phyloP scores from a whole-genome alignment of 768 basidiomycete genomes.

The Suillus luteus region DNA sequence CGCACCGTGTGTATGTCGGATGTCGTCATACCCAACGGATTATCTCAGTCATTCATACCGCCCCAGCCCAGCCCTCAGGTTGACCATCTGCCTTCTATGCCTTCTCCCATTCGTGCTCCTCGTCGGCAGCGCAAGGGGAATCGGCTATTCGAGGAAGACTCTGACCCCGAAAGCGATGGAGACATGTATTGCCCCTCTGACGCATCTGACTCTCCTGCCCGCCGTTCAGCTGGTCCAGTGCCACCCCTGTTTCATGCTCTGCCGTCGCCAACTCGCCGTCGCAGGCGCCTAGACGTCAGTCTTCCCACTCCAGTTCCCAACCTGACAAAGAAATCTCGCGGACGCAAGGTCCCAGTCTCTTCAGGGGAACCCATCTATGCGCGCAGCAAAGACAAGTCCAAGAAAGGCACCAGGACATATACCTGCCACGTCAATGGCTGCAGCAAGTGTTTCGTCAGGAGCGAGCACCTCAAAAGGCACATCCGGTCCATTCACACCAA shows the following conservation, averaged over 20 bases:
- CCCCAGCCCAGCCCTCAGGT: not conserved
- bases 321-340: slow-evolving; percentile 50
- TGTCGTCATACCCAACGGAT: slow-evolving; percentile 13
- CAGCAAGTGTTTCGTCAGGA: slow-evolving; percentile 76
- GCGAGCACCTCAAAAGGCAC: slow-evolving; percentile 83
- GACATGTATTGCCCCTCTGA: slow-evolving; percentile 27
- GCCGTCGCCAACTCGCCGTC: slow-evolving; percentile 22
- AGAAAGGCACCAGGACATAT: slow-evolving; percentile 48
- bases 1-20: slow-evolving; percentile 30
- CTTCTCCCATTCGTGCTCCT: slow-evolving; percentile 2
- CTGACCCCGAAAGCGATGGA: slow-evolving; percentile 23
- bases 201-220: slow-evolving; percentile 14
- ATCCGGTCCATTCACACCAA: slow-evolving; percentile 79
- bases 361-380: slow-evolving; percentile 24
- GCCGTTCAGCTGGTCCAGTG: slow-evolving; percentile 12
- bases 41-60: not conserved
- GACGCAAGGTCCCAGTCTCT: slow-evolving; percentile 49
- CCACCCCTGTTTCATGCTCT: not conserved
- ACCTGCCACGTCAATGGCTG: slow-evolving; percentile 72
- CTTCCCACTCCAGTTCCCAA: slow-evolving; percentile 50
- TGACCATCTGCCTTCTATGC: not conserved
- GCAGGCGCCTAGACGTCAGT: slow-evolving; percentile 26
- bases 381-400: slow-evolving; percentile 34
- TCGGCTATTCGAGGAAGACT: slow-evolving; percentile 11
- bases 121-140: not conserved